Percentiles rank a stretch among this genome's conserved stretches.
phyloP scores from a whole-genome alignment of 108 stramenopile species.

The Seminavis robusta region DNA sequence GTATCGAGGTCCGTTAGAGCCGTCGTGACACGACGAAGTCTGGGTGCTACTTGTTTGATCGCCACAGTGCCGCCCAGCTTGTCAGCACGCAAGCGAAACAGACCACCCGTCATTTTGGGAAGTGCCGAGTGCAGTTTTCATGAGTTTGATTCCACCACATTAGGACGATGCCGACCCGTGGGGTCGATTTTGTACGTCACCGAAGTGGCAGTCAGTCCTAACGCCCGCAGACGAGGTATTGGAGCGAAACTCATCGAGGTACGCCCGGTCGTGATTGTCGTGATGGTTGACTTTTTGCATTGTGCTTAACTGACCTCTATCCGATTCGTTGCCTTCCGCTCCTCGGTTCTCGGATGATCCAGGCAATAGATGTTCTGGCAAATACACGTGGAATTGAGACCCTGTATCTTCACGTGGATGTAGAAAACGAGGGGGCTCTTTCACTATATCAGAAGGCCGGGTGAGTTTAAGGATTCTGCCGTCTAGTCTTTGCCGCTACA shows the following conservation, averaged over 20 bases:
- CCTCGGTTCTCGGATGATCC: conserved; percentile 17
- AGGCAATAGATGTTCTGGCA: conserved; percentile 69
- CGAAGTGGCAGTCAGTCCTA: conserved; percentile 73
- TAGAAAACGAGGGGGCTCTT: conserved; percentile 59
- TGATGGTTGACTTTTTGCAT: background rate
- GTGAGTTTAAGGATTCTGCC: conserved; percentile 44
- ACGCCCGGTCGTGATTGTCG: too few relatives aligned
- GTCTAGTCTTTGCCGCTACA: too few relatives aligned
- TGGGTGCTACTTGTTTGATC: conserved; percentile 72
- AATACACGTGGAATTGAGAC: conserved; percentile 58
- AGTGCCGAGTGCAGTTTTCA: conserved; percentile 81
- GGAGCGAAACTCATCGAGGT: conserved; percentile 47
- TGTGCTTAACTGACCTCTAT: background rate
- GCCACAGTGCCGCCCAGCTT: conserved; percentile 35
- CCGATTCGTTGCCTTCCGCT: background rate
- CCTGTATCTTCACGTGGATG: conserved; percentile 82
- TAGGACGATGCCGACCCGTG: conserved; percentile 50
- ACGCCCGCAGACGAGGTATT: conserved; percentile 60
- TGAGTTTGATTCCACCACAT: conserved; percentile 67
- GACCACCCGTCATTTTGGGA: conserved; percentile 41
- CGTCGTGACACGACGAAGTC: conserved; percentile 44
- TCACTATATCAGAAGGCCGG: conserved; percentile 65
- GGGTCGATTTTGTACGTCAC: conserved; percentile 74
- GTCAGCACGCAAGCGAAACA: conserved; percentile 1
- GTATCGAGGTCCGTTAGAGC: conserved; percentile 59